phyloP scores from a whole-genome alignment of 2,329 filamentous ascomycete species.

The Paraphaeosphaeria minitans region DNA sequence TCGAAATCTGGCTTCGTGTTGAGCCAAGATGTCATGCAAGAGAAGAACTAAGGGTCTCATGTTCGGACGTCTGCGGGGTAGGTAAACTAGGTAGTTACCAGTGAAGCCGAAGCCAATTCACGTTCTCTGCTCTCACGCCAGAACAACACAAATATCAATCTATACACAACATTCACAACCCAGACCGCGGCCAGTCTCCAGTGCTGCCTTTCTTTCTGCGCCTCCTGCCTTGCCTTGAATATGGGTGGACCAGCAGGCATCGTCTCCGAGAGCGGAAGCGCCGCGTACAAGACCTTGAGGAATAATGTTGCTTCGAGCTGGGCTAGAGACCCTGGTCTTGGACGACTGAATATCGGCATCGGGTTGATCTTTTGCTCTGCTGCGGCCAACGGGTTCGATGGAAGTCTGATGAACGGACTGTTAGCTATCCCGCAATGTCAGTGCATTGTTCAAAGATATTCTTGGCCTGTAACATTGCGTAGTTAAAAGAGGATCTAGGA shows the following conservation, averaged over 20 bases:
- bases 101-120: not conserved
- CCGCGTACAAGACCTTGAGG: not conserved
- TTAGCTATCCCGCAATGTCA: constrained; percentile 25
- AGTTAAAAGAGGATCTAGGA: constrained; percentile 3
- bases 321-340: constrained; percentile 1
- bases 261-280: not conserved
- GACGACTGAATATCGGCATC: not conserved
- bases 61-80: constrained; percentile 7
- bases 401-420: constrained; percentile 37
- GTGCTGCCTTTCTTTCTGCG: not conserved
- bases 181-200: not conserved
- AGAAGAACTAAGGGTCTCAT: not conserved
- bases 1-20: not conserved
- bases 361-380: not conserved
- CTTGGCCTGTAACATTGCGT: constrained; percentile 6
- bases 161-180: not conserved
- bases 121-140: not conserved
- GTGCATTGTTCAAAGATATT: constrained; percentile 22
- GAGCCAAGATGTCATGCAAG: not conserved
- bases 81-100: too few relatives aligned
- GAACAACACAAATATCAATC: not conserved
- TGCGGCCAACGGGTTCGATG: constrained; percentile 35
- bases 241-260: constrained; percentile 1
- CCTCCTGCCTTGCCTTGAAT: not conserved
- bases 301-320: not conserved